Evolutionary conservation across 306 rosid species (phyloP), one percentile per base, ranked within the genome.

Genomic region (Coriaria nepalensis): DNA sequence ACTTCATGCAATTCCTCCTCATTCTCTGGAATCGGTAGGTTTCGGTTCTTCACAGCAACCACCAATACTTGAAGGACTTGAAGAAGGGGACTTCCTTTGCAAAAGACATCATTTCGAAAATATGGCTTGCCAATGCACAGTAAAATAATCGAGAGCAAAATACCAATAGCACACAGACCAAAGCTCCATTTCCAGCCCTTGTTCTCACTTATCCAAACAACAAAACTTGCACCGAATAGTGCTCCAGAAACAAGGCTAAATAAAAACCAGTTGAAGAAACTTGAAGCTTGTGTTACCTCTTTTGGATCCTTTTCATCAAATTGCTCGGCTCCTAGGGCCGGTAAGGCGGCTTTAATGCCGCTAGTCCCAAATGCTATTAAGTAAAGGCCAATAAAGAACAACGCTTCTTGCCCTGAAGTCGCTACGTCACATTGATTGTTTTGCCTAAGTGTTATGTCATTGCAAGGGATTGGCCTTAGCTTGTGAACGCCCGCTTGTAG

Each of bases 291-390:
- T 43, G 61, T 66, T 13, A 55, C 47, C 38, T 75, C 75, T 39
- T 59, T 61, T 9, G 73, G 45, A 20, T 77, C 72, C 10, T 69
- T 59, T 34, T 57, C 60, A 33, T 50, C 8, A 52, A 72, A 75
- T 50, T 79, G 87, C 45, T 75, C 83, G n/a, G 87, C 87, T 20
- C 87, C 87, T 48, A 66, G 87, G 32, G 83, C 63, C 5, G 76
- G 75, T 44, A 79, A 75, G 58, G 75, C 76, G 9, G 87, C 83
- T 47, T 79, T 79, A 8, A 79, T 56, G 42, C 83, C 69, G 1
- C 87, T 83, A 67, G 78, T 79, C 52, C 87, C 87, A 8, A 79
- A 39, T 34, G 87, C 87, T 42, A 79, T 78, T 67, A 79, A 62
- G 55, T 79, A 76, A 0, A 79, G 59, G 13, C 80, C 78, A 6